Evolutionary conservation across 1,284 basidiomycete species (phyloP).

Genomic region (Cutaneotrichosporon curvatum): DNA sequence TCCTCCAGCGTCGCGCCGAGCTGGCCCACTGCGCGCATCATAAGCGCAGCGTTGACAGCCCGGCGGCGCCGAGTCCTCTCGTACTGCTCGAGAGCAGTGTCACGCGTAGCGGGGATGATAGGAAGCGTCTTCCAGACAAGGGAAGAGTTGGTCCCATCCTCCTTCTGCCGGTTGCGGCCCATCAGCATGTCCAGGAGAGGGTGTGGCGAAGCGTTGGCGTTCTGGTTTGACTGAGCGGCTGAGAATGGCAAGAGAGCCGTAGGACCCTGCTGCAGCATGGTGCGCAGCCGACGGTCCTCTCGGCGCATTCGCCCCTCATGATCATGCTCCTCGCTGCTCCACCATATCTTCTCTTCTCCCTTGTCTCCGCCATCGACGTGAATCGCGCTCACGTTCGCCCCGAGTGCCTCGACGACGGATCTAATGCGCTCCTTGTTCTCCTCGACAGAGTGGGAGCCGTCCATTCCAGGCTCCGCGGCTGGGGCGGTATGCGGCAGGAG

Average conservation of each 20-base stretch:
- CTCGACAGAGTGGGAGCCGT: too few species aligned
- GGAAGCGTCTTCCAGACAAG: constrained; percentile 52
- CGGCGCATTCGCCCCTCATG: constrained; percentile 20
- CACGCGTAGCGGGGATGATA: constrained; percentile 60
- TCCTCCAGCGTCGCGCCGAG: constrained; percentile 60
- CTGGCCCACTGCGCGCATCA: constrained; percentile 58
- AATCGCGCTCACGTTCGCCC: constrained; percentile 14
- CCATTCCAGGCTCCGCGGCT: too few species aligned
- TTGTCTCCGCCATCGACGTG: constrained; percentile 12
- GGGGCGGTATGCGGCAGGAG: constrained; percentile 46
- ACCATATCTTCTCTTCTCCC: constrained; percentile 30
- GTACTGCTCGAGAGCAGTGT: constrained; percentile 53
- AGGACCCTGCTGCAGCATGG: constrained; percentile 17
- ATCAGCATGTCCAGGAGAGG: constrained; percentile 15
- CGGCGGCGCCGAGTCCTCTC: constrained; percentile 58
- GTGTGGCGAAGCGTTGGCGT: neutral
- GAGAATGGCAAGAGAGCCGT: constrained; percentile 13
- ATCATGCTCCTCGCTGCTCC: constrained; percentile 36
- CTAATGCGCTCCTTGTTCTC: constrained; percentile 18
- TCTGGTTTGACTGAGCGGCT: neutral
- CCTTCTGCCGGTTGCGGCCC: constrained; percentile 8
- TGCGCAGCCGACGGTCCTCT: constrained; percentile 23
- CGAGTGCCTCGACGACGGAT: constrained; percentile 19
- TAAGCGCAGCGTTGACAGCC: constrained; percentile 22
- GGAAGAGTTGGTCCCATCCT: neutral